Conservation (phyloP, 1,139 yeast species). For the Spathaspora sp. region DNA sequence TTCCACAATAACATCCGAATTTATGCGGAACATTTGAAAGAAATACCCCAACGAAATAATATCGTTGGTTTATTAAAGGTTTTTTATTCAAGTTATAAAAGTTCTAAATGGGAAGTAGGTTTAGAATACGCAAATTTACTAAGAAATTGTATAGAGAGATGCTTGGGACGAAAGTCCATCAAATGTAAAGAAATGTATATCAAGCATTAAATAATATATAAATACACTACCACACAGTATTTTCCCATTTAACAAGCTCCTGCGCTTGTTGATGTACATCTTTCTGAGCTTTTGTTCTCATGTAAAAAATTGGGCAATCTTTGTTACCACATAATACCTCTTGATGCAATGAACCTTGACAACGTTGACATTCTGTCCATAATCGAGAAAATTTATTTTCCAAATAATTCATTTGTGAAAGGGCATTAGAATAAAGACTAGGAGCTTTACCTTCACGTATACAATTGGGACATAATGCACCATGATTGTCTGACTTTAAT, state of each 20-base stretch:
- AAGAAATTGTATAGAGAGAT: slow-evolving; percentile 50
- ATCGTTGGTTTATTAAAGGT: slow-evolving; percentile 50
- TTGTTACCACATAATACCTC: slow-evolving; percentile 94
- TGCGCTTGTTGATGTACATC: slow-evolving; percentile 69
- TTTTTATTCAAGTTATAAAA: slow-evolving; percentile 36
- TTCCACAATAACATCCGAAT: slow-evolving; percentile 17
- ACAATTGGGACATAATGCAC: slow-evolving; percentile 85
- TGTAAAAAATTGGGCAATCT: slow-evolving; percentile 96
- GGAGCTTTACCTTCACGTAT: slow-evolving; percentile 72
- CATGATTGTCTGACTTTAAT: slow-evolving; percentile 60
- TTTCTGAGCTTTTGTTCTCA: slow-evolving; percentile 94
- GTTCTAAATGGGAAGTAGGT: slow-evolving; percentile 55
- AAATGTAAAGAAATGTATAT: slow-evolving; percentile 50
- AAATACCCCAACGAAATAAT: slow-evolving; percentile 21
- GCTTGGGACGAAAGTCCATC: slow-evolving; percentile 45
- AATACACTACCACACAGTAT: slow-evolving; percentile 49
- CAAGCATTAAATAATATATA: not conserved
- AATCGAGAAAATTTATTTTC: slow-evolving; percentile 83
- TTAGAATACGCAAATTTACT: slow-evolving; percentile 53
- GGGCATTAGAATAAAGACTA: slow-evolving; percentile 72
- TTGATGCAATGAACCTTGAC: slow-evolving; percentile 94
- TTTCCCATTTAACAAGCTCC: slow-evolving; percentile 74
- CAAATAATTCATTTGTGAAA: slow-evolving; percentile 75
- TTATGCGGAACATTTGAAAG: slow-evolving; percentile 16
- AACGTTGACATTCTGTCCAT: slow-evolving; percentile 98